A percentile compares a stretch with the other conserved stretches of the same genome.
Conservation (phyloP, 169 alveolate genomes). For the Plasmodium fragile region DNA sequence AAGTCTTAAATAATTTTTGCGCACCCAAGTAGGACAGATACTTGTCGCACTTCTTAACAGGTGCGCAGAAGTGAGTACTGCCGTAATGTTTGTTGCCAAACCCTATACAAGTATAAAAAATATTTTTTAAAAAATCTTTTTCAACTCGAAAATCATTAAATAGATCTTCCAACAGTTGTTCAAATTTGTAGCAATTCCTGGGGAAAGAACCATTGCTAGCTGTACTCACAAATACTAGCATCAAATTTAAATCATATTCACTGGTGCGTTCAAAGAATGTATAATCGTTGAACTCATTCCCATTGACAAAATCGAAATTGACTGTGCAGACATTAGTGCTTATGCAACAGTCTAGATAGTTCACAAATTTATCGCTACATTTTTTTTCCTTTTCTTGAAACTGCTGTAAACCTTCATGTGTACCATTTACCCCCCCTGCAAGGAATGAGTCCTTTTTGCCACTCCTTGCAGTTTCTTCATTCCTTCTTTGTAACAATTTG, state of each 20-base stretch:
- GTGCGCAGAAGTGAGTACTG: slow-evolving; percentile 44
- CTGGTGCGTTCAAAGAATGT: slow-evolving; percentile 13
- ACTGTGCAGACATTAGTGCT: slow-evolving; percentile 7
- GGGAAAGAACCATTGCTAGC: slow-evolving; percentile 63
- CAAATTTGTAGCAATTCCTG: slow-evolving; percentile 31
- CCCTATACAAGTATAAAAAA: slow-evolving; percentile 70
- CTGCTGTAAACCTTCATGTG: not conserved
- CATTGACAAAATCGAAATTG: slow-evolving; percentile 17
- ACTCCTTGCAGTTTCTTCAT: not conserved
- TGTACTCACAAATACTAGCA: slow-evolving; percentile 58
- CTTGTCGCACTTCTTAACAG: slow-evolving; percentile 54
- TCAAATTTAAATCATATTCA: slow-evolving; percentile 46
- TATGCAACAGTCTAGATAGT: slow-evolving; percentile 8
- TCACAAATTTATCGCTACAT: slow-evolving; percentile 7
- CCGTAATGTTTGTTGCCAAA: slow-evolving; percentile 70
- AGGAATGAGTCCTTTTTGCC: not conserved
- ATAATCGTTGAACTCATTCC: slow-evolving; percentile 44
- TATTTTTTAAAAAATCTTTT: slow-evolving; percentile 39
- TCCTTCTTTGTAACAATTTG: not conserved
- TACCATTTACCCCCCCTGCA: not conserved
- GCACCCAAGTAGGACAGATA: slow-evolving; percentile 38
- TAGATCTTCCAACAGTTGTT: slow-evolving; percentile 31
- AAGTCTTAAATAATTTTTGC: slow-evolving; percentile 17
- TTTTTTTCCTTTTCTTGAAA: slow-evolving; percentile 6
- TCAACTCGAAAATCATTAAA: slow-evolving; percentile 22